These are phyloP conservation scores for Scedosporium apiospermum DNA, from an alignment of 2,329 filamentous ascomycete genomes.

Conservation along the genomic window DNA sequence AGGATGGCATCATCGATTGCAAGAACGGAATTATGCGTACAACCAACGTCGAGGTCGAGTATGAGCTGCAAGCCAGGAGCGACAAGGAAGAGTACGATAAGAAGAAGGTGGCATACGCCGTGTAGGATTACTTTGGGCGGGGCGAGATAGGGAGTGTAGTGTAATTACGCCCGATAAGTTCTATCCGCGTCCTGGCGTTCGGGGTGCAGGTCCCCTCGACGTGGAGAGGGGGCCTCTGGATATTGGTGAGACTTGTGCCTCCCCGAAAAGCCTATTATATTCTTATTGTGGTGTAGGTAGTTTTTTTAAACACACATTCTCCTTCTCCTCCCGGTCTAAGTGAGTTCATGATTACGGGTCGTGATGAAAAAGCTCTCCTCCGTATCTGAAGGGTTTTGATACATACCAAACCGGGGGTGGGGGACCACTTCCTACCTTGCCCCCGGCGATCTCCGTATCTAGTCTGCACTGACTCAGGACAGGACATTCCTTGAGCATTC, in stretches of 20 bases:
- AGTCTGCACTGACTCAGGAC: too few relatives aligned
- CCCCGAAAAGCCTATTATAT: too few relatives aligned
- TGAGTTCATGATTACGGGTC: too few relatives aligned
- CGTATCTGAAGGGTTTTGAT: too few relatives aligned
- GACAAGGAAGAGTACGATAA: slow-evolving; percentile 6
- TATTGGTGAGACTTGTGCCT: neutral
- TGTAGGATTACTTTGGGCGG: slow-evolving; percentile 2
- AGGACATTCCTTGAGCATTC: too few relatives aligned
- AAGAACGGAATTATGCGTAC: slow-evolving; percentile 11
- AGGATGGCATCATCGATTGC: slow-evolving; percentile 10
- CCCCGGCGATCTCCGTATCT: too few relatives aligned
- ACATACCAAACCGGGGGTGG: too few relatives aligned
- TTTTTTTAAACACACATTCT: too few relatives aligned
- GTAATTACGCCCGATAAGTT: neutral
- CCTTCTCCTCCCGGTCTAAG: too few relatives aligned
- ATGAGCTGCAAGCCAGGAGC: slow-evolving; percentile 7
- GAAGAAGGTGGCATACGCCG: slow-evolving; percentile 9
- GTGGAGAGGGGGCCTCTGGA: neutral
- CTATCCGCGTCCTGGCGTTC: neutral
- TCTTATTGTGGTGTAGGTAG: too few relatives aligned
- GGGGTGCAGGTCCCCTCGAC: neutral
- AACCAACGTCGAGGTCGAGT: slow-evolving; percentile 10
- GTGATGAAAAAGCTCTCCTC: too few relatives aligned
- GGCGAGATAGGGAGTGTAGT: neutral
- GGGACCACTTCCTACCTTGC: too few relatives aligned